A percentile compares a stretch with the other conserved stretches of the same genome.
phyloP scores from a whole-genome alignment of 495 filamentous ascomycete genomes.

The Neurospora sp. region DNA sequence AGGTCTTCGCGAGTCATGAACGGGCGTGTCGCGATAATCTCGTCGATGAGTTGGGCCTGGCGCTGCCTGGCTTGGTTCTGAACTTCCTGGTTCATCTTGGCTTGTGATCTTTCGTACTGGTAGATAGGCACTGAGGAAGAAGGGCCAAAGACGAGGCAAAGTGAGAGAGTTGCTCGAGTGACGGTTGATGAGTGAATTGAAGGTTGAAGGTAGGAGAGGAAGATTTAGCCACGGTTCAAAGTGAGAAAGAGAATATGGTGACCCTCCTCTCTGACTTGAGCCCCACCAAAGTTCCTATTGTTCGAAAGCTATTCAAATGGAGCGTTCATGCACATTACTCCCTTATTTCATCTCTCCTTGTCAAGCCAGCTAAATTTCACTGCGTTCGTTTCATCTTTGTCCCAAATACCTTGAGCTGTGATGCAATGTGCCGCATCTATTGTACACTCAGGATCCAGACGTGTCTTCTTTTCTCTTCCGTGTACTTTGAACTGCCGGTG shows the following conservation, averaged over 20 bases:
- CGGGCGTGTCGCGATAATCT: not conserved
- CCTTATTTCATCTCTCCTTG: not conserved
- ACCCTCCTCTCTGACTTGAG: not conserved
- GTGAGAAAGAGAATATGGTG: not conserved
- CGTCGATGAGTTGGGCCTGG: not conserved
- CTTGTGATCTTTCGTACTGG: not conserved
- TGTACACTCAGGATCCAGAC: not conserved
- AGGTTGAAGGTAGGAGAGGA: not conserved
- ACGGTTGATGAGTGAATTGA: not conserved
- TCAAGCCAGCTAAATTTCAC: not conserved
- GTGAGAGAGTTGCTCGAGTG: not conserved
- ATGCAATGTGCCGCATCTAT: not conserved
- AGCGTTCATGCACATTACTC: not conserved
- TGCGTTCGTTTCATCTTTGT: not conserved
- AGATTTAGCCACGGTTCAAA: not conserved
- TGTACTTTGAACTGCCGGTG: not conserved
- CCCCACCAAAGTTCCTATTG: not conserved
- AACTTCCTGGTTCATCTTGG: not conserved
- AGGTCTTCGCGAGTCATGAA: not conserved
- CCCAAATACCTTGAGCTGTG: not conserved
- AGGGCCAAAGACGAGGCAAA: not conserved
- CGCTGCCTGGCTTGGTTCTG: not conserved
- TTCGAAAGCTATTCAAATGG: not conserved
- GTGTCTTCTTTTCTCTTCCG: not conserved
- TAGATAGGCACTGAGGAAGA: not conserved